Percentiles rank a stretch among this genome's conserved stretches.
Evolutionary conservation across 306 rosid species (phyloP).

Genomic region (Malus sieversii): DNA sequence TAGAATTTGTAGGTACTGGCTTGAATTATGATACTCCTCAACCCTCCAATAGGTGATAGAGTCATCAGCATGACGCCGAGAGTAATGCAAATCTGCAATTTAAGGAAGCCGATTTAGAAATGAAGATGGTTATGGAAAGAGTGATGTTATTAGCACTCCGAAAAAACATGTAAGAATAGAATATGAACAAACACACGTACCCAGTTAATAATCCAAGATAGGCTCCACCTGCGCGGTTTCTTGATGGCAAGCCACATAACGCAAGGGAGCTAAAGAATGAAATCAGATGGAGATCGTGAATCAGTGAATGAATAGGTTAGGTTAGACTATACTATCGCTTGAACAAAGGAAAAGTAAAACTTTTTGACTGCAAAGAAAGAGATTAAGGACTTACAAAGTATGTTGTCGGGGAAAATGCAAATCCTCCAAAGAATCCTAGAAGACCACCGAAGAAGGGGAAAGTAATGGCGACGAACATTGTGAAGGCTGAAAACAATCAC

Average conservation of each 20-base stretch:
- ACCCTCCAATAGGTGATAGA: conserved; percentile 61
- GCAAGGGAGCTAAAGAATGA: conserved; percentile 57
- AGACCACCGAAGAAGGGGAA: conserved; percentile 70
- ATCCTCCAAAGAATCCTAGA: conserved; percentile 72
- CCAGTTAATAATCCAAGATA: conserved; percentile 69
- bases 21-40: conserved; percentile 44
- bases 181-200: conserved; percentile 33
- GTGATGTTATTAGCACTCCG: no score
- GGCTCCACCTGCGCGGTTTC: conserved; percentile 50
- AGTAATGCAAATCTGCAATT: conserved; percentile 48
- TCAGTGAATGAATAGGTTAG: background rate
- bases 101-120: background rate
- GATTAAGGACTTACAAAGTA: conserved; percentile 45
- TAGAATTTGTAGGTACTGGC: conserved; percentile 45
- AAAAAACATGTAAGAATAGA: background rate
- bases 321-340: no score
- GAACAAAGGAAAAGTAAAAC: background rate
- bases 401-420: conserved; percentile 75
- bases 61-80: conserved; percentile 49
- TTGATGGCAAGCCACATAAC: conserved; percentile 60
- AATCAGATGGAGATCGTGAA: background rate
- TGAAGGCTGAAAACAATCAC: conserved; percentile 43
- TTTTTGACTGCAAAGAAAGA: background rate
- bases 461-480: conserved; percentile 60
- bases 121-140: background rate